These are phyloP conservation scores for Rhypophila decipiens DNA, from an alignment of 495 filamentous ascomycete species.

Conservation along the genomic window DNA sequence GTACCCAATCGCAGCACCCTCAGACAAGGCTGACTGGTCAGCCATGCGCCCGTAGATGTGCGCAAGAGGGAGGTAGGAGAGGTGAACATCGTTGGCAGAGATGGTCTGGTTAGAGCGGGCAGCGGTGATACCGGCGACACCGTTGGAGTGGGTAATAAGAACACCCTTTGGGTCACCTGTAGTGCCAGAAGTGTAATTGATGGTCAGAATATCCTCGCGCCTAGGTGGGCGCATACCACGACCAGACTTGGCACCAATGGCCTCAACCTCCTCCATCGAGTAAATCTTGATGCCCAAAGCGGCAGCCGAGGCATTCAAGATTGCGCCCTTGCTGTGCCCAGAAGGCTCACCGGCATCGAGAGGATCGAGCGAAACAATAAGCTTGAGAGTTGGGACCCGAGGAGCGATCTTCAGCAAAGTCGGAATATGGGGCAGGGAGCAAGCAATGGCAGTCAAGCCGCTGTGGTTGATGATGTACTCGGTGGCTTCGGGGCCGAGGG, in stretches of 20 bases:
- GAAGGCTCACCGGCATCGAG: constrained; percentile 71
- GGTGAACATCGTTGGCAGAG: constrained; percentile 49
- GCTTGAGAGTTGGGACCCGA: constrained; percentile 68
- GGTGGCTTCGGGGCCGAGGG: constrained; percentile 78
- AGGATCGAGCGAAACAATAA: constrained; percentile 87
- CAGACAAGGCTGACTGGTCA: constrained; percentile 69
- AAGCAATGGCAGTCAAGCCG: constrained; percentile 65
- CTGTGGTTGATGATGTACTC: constrained; percentile 96
- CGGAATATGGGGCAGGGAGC: constrained; percentile 79
- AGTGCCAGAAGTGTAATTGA: constrained; percentile 97
- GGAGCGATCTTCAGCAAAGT: constrained; percentile 79
- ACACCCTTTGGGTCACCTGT: constrained; percentile 95
- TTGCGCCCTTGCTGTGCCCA: constrained; percentile 69
- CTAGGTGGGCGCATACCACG: constrained; percentile 61
- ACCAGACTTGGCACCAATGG: constrained; percentile 62
- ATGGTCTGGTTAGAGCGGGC: constrained; percentile 48
- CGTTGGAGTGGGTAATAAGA: constrained; percentile 73
- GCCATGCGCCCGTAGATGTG: constrained; percentile 86
- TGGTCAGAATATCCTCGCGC: constrained; percentile 75
- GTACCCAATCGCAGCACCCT: constrained; percentile 76
- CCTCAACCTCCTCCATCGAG: constrained; percentile 69
- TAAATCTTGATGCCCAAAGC: constrained; percentile 69
- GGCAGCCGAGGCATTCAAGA: constrained; percentile 68
- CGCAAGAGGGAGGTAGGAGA: constrained; percentile 89
- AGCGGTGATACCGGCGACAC: constrained; percentile 63